Percentiles rank a stretch among this genome's conserved stretches.
Conservation (phyloP, 2,329 filamentous ascomycete species). For the Penicillium corylophilum region DNA sequence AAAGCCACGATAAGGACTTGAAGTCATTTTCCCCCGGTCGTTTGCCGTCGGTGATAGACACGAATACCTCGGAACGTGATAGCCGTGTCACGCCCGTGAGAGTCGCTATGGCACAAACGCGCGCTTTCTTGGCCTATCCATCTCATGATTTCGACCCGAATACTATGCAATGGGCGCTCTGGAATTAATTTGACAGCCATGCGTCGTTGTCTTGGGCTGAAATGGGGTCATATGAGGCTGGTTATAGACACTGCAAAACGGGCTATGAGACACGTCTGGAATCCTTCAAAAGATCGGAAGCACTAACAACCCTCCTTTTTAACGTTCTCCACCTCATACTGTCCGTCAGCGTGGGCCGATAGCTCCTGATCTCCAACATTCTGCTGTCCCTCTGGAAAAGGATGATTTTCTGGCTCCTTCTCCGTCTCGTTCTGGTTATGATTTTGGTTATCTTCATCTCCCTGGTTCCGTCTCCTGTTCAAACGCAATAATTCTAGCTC, state of each 20-base stretch:
- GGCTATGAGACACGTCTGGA: not conserved
- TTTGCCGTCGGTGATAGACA: slow-evolving; percentile 17
- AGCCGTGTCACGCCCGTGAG: slow-evolving; percentile 14
- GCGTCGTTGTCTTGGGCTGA: not conserved
- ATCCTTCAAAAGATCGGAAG: not conserved
- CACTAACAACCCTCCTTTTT: not conserved
- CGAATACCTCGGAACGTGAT: slow-evolving; percentile 26
- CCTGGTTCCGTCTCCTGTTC: not conserved
- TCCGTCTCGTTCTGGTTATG: too few relatives aligned
- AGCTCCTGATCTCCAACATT: not conserved
- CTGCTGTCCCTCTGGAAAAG: not conserved
- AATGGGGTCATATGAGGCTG: not conserved
- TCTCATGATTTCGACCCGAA: not conserved
- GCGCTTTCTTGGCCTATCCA: not conserved
- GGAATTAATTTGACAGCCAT: not conserved
- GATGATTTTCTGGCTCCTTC: not conserved
- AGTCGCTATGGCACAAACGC: not conserved
- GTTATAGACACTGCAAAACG: not conserved
- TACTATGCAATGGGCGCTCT: not conserved
- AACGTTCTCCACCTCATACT: not conserved
- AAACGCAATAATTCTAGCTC: not conserved
- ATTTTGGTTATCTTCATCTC: not conserved
- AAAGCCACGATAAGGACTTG: not conserved
- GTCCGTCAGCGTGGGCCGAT: not conserved
- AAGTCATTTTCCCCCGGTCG: slow-evolving; percentile 15